Evolutionary conservation across 352 stramenopile genomes (phyloP), one percentile per base, ranked within the genome.

Genomic region (Saprolegnia parasitica): DNA sequence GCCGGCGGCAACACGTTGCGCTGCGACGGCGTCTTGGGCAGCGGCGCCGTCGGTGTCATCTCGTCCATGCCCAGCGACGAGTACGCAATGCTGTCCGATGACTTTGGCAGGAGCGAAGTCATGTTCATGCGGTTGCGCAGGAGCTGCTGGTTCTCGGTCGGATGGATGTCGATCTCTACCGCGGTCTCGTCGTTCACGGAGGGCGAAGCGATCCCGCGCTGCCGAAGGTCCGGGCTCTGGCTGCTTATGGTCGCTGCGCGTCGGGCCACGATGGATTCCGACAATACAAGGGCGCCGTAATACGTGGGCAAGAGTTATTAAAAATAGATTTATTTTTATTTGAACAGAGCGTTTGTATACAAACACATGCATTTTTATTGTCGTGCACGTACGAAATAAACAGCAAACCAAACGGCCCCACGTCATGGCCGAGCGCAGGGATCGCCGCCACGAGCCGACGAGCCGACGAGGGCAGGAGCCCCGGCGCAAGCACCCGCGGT

Each of bases 1-100:
- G 47, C n/a, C n/a, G 47, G 47, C 76, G 80, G 45, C 86, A 85
- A 26, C 81, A 79, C 45, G 10, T 13, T 35, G 40, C 46, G 40
- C 37, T 55, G n/a, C 21, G 23, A 10, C 39, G 47, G 47, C 24
- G 47, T 55, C 24, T 55, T 55, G n/a, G 47, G 47, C 47, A 55
- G n/a, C 47, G 47, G 24, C 24, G n/a, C 24, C 5, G 58, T 20
- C 20, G n/a, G 62, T 4, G 42, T 15, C 20, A 32, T 47, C 6
- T 56, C 16, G 23, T 67, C 50, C 13, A 67, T 18, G 24, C 32
- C 56, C 13, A 68, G 50, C 4, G 47, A 61, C 32, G 62, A 68
- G 50, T 68, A 68, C 3, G 62, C 35, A 46, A 68, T 68, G 46
- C 46, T 56, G 58, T 52, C 40, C 21, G 29, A 1, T 15, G 50